Percentiles rank a stretch among this genome's conserved stretches.
Evolutionary conservation across 495 filamentous ascomycete genomes (phyloP).

Genomic region (Penicillium cosmopolitanum): DNA sequence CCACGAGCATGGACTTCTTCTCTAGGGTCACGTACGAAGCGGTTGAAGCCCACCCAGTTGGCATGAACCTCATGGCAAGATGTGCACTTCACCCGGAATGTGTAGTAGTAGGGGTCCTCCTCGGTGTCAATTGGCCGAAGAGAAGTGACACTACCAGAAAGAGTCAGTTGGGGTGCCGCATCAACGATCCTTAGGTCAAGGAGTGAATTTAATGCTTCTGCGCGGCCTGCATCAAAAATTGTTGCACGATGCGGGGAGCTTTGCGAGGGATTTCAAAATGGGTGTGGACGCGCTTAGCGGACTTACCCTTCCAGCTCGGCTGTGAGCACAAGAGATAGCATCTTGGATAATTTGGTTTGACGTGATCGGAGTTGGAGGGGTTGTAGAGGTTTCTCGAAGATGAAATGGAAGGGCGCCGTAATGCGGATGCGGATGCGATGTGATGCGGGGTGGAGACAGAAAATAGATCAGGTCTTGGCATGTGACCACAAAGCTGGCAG

Average conservation of each 20-base stretch:
- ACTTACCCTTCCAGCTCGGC: constrained; percentile 78
- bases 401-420: constrained; percentile 11
- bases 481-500: constrained; percentile 17
- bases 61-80: constrained; percentile 90
- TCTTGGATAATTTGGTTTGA: constrained; percentile 38
- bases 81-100: constrained; percentile 94
- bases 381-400: not conserved
- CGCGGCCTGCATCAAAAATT: not conserved
- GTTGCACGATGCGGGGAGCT: constrained; percentile 13
- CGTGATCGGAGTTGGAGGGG: constrained; percentile 17
- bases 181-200: not conserved
- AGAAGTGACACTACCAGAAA: constrained; percentile 74
- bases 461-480: constrained; percentile 34
- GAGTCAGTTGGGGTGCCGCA: not conserved
- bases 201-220: not conserved
- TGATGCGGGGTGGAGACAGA: constrained; percentile 36
- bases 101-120: constrained; percentile 87
- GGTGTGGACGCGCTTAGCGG: not conserved
- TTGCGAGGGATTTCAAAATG: not conserved
- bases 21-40: constrained; percentile 68
- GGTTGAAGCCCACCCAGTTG: constrained; percentile 83
- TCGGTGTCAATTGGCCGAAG: constrained; percentile 81
- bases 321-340: constrained; percentile 78
- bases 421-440: constrained; percentile 7
- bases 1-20: not conserved